Base-by-base conservation (phyloP, 441 rosid species). In the Arabidopsis lyrata region DNA sequence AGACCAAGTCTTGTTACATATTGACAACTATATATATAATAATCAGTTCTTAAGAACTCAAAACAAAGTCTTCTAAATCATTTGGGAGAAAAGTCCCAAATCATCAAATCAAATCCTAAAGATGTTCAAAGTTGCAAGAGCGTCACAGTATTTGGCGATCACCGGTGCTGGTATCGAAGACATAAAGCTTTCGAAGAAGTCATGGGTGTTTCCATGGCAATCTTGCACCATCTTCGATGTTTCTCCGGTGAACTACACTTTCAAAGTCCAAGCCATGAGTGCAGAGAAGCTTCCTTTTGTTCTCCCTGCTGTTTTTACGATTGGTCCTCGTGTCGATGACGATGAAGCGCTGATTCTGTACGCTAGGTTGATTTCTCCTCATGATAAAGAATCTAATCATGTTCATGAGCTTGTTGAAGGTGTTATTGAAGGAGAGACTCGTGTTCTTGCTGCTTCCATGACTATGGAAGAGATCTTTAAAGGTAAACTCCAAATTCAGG, bases 381-480 rank as follows among this genome's bases (percentile, higher is more conserved):
- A 87, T 12, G 93, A 83, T 59, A 85, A 84, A 73, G 76, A 72
- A 27, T 87, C 96, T 0, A 48, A 82, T 74, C 93, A 90, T 57
- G 90, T 87, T 6, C 80, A 83, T 20, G 93, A 87, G 70, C 91
- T 90, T 12, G 92, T 90, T n/a, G 87, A 88, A 24, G 92, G 96
- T 1, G 78, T 88, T 50, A 88, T 90, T 11, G 96, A 90, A 70
- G 96, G 96, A 0, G 96, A 88, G 57, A 90, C 90, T 2, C 80
- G 96, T 44, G 93, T 90, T 16, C 87, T 90, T 1, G 89, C 90
- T 31, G 96, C 96, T 39, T 81, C 93, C 10, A 86, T 88, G 96
- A 90, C 92, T n/a, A 88, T 90, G 93, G 93, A 88, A 41, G 87
- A 88, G 73, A 76, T 88, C 35, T 90, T 87, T 66, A 83, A 16